Base-by-base conservation (phyloP, 208 protist species). In the Trypanosoma brucei region DNA sequence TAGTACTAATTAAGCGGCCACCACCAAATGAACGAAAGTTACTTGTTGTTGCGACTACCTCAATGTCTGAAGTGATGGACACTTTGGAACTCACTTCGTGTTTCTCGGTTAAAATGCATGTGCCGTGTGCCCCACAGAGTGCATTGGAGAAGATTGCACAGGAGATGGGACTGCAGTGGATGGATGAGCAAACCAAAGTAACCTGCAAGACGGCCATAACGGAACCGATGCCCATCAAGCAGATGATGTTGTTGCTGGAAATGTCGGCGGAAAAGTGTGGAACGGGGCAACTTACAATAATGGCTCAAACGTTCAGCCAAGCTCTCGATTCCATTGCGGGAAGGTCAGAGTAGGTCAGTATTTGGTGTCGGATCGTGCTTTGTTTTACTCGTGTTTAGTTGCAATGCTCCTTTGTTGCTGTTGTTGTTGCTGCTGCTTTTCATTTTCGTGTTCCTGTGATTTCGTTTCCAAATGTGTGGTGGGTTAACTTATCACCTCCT, bases 1-100 rank as follows among this genome's bases (percentile, higher is more conserved):
- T 98, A 0, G 96, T 98, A 9, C 82, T 99, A 0, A 84, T 98
- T 54, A 97, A 98, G 66, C 95, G 94, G 52, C 65, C 70, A 4
- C 97, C 98, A 39, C 92, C 95, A 49, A 72, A 89, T 66, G 90
- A 86, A 3, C 84, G 87, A 64, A 97, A 97, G 69, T 78, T 99
- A 13, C 72, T 99, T 3, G 80, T 99, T 9, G 71, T 99, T 57
- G 97, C 79, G 40, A 99, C 98, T 0, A 98, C 97, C 8, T 80
- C 84, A 37, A 78, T 90, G 60, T 78, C 72, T 42, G 78, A 87
- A 56, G 87, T 98, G 7, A 77, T 99, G 56, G 79, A 94, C 51
- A 82, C 79, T 42, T 77, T 99, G 54, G 96, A 98, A 69, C 60
- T 99, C 35, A 68, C 68, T 38, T 81, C 88, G 35, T 84, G 81